phyloP scores from a whole-genome alignment of 139 green algal genomes.

The Chlorella sorokiniana region DNA sequence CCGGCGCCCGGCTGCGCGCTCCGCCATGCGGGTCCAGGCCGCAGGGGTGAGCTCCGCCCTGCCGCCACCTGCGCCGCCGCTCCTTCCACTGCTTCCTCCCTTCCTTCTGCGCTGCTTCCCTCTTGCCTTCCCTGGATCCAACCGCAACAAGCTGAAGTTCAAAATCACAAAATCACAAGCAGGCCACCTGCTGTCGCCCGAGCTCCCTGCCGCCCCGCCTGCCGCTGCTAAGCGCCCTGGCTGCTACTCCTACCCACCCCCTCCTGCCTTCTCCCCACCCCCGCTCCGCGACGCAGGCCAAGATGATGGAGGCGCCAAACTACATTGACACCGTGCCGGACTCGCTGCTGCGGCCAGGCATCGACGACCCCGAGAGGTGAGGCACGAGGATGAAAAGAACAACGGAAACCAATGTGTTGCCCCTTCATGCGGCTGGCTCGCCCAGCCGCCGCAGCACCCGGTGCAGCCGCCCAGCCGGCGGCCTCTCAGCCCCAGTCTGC shows the following conservation, averaged over 20 bases:
- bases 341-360: slow-evolving; percentile 62
- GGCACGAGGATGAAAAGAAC: no score
- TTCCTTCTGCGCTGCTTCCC: no score
- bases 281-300: neutral
- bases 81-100: neutral
- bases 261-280: neutral
- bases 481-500: neutral
- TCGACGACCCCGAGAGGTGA: slow-evolving; percentile 70
- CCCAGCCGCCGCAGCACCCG: neutral
- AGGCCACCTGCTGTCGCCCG: no score
- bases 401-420: no score
- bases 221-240: no score
- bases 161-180: no score
- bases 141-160: no score
- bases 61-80: neutral
- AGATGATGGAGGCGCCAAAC: slow-evolving; percentile 23
- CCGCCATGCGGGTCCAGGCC: slow-evolving; percentile 12
- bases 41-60: neutral
- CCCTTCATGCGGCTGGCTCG: neutral
- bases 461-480: neutral
- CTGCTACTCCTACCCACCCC: no score
- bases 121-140: no score
- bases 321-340: slow-evolving; percentile 46
- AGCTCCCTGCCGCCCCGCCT: no score
- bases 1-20: neutral